These are phyloP conservation scores for Phyllosticta paracitricarpa DNA, from an alignment of 2,329 filamentous ascomycete genomes.

Conservation along the genomic window DNA sequence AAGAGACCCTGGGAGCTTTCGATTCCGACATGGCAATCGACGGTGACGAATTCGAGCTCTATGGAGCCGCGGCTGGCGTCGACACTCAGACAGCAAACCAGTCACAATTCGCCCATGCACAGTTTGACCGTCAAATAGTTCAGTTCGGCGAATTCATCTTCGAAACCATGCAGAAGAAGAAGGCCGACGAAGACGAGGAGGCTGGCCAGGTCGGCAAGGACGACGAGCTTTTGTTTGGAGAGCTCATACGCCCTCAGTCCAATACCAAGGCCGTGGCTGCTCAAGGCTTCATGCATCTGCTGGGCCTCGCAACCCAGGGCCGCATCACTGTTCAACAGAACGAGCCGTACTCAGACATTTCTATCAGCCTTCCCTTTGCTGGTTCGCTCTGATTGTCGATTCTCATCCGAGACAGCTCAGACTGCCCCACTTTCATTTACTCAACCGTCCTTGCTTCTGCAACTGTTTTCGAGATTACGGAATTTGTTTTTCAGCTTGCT, in stretches of 20 bases:
- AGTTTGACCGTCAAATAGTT: conserved; percentile 47
- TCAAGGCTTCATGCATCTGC: conserved; percentile 32
- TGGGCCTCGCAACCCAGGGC: conserved; percentile 45
- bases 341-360: conserved; percentile 32
- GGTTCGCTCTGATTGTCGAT: background rate
- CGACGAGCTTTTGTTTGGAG: conserved; percentile 53
- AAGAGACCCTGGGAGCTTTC: conserved; percentile 13
- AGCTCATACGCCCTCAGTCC: conserved; percentile 51
- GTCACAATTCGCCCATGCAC: conserved; percentile 41
- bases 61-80: conserved; percentile 32
- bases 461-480: no score
- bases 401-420: background rate
- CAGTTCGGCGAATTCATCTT: conserved; percentile 55
- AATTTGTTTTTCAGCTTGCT: background rate
- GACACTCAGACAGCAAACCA: conserved; percentile 40
- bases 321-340: conserved; percentile 54
- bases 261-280: conserved; percentile 55
- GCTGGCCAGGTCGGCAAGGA: background rate
- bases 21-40: conserved; percentile 21
- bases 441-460: background rate
- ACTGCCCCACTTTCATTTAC: background rate
- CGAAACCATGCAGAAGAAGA: conserved; percentile 17
- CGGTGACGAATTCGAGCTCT: conserved; percentile 22
- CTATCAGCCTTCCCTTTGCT: conserved; percentile 1
- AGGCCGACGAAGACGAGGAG: conserved; percentile 11